Evolutionary conservation across 108 stramenopile species (phyloP), one percentile per base, ranked within the genome.

Genomic region (Skeletonema tropicum): DNA sequence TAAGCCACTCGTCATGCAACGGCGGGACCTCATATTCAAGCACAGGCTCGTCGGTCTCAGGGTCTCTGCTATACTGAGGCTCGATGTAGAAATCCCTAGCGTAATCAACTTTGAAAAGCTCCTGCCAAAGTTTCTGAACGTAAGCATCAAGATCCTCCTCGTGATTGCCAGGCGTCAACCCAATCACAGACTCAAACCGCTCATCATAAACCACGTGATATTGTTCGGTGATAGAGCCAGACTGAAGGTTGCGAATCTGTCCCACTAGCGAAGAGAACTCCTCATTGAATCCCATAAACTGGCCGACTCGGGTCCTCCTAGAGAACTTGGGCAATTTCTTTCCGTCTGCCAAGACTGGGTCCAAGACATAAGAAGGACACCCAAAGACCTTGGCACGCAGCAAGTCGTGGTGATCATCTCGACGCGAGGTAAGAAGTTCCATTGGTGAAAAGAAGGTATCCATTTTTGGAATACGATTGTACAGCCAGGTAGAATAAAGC

Each of bases 281-380:
- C 17, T 52, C 23, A 6, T 4, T 6, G 2, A 52, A n/a, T 1
- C 52, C 52, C 52, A 63, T 45, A 7, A 45, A 63, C 6, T 63
- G 62, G 2, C 38, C 38, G 15, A 45, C 49, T 55, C 41, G 15
- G 3, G 41, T 6, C 19, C 62, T 19, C 0, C 6, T 1, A 5
- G 2, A 7, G 19, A 45, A 63, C 49, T 63, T 63, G 0, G 62
- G 62, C 9, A 67, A 5, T 10, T 79, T 79, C 71, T 73, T 73
- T 15, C 71, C 77, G 19, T 79, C 77, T 58, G 55, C 52, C 0
- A 79, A 21, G 29, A 10, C 70, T 0, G 71, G 71, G 45, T 84
- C 77, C 35, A 82, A 32, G 0, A 83, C 73, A 26, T 69, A 83
- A 5, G 66, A 57, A 6, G 83, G 83, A 25, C 78, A 84, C 1